Conservation (phyloP, 2,329 filamentous ascomycete species). For the Calonectria multiphialidica region DNA sequence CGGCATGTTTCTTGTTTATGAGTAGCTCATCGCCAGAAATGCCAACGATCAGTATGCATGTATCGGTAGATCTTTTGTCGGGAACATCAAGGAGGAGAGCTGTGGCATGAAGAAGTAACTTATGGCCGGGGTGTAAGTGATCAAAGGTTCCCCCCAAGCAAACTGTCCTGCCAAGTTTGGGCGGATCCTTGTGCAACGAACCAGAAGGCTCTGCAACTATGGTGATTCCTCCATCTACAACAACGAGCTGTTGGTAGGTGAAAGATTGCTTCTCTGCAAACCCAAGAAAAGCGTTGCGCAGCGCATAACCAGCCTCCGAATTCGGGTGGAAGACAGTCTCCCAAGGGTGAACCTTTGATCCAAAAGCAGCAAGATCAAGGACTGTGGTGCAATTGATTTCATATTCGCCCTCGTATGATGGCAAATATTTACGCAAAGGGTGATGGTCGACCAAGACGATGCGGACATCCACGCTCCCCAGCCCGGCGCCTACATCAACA, state of each 20-base stretch:
- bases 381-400: constrained; percentile 60
- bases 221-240: constrained; percentile 65
- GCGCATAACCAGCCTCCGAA: constrained; percentile 71
- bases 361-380: constrained; percentile 64
- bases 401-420: constrained; percentile 51
- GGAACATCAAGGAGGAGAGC: constrained; percentile 75
- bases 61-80: constrained; percentile 48
- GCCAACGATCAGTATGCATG: constrained; percentile 79
- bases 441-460: constrained; percentile 79
- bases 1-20: constrained; percentile 88
- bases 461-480: constrained; percentile 80
- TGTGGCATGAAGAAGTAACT: constrained; percentile 92
- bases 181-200: background rate
- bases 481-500: constrained; percentile 66
- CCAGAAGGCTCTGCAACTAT: constrained; percentile 43
- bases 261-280: constrained; percentile 61
- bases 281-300: constrained; percentile 64
- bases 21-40: constrained; percentile 91
- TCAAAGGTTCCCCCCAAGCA: constrained; percentile 96
- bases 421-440: constrained; percentile 45
- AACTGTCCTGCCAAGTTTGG: constrained; percentile 55
- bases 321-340: constrained; percentile 73
- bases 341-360: constrained; percentile 70
- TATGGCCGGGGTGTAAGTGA: constrained; percentile 94
- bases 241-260: constrained; percentile 63